Conservation (phyloP, 495 filamentous ascomycete genomes). For the Chlorociboria aeruginascens region DNA sequence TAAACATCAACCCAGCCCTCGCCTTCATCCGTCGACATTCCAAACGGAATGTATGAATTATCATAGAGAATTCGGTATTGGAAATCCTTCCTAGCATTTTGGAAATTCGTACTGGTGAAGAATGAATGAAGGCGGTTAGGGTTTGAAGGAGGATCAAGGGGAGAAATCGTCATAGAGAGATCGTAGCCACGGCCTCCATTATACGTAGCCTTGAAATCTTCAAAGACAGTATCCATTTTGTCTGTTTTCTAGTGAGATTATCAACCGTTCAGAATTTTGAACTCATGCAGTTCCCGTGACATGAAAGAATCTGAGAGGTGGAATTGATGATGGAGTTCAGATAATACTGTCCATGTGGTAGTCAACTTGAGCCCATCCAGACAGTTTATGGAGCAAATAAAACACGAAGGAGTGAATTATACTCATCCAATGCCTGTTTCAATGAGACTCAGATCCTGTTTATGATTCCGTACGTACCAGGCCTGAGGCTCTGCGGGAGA, state of each 20-base stretch:
- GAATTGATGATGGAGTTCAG: background rate
- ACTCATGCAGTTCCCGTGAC: slow-evolving; percentile 2
- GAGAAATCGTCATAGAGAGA: slow-evolving; percentile 59
- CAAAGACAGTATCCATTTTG: slow-evolving; percentile 50
- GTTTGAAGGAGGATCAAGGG: slow-evolving; percentile 43
- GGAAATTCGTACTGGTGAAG: slow-evolving; percentile 48
- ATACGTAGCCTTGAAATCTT: slow-evolving; percentile 50
- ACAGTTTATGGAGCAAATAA: background rate
- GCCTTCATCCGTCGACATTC: slow-evolving; percentile 49
- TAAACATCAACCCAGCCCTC: slow-evolving; percentile 77
- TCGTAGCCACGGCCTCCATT: slow-evolving; percentile 43
- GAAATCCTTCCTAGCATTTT: slow-evolving; percentile 42
- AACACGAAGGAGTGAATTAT: background rate
- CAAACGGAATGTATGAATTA: slow-evolving; percentile 25
- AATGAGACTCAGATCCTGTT: background rate
- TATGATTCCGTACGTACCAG: background rate
- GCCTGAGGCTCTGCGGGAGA: background rate
- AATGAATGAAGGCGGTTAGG: slow-evolving; percentile 47
- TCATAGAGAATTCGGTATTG: slow-evolving; percentile 49
- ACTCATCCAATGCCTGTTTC: background rate
- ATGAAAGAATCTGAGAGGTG: background rate
- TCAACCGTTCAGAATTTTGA: slow-evolving; percentile 1
- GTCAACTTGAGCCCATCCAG: too few species aligned
- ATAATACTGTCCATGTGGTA: too few species aligned
- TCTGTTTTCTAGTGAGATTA: slow-evolving; percentile 1